These are phyloP conservation scores for Morella rubra DNA, from an alignment of 306 rosid genomes.

Conservation along the genomic window DNA sequence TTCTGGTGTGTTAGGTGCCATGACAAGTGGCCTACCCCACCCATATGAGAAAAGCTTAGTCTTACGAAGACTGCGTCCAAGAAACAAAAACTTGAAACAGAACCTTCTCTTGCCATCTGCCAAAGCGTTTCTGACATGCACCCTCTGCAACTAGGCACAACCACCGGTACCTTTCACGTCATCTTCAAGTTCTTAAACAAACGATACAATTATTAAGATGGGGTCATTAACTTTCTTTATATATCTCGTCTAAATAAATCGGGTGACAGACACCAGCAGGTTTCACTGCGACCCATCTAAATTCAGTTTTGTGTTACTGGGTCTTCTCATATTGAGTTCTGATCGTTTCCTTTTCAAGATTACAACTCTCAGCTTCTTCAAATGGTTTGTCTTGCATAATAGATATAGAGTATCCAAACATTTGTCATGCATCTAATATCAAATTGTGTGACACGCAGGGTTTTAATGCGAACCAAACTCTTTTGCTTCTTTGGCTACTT, in stretches of 20 bases:
- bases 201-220: background rate
- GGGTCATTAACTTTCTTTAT: conserved; percentile 21
- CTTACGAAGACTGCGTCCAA: background rate
- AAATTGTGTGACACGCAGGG: too few species aligned
- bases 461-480: background rate
- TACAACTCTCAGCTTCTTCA: background rate
- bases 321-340: conserved; percentile 4
- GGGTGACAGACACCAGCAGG: conserved; percentile 26
- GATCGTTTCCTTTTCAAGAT: conserved; percentile 6
- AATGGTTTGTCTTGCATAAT: conserved; percentile 17
- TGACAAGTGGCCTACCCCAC: conserved; percentile 49
- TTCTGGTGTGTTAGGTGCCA: conserved; percentile 11
- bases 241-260: conserved; percentile 21
- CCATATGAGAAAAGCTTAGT: conserved; percentile 22
- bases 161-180: conserved; percentile 40
- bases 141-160: conserved; percentile 23
- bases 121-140: conserved; percentile 20
- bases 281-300: conserved; percentile 26
- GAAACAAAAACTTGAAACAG: background rate
- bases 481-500: background rate
- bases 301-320: conserved; percentile 22
- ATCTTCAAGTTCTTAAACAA: conserved; percentile 23
- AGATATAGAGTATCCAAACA: too few species aligned
- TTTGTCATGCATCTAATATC: too few species aligned
- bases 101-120: background rate